phyloP scores from a whole-genome alignment of 2,329 filamentous ascomycete species.

The Leptographium procerum region DNA sequence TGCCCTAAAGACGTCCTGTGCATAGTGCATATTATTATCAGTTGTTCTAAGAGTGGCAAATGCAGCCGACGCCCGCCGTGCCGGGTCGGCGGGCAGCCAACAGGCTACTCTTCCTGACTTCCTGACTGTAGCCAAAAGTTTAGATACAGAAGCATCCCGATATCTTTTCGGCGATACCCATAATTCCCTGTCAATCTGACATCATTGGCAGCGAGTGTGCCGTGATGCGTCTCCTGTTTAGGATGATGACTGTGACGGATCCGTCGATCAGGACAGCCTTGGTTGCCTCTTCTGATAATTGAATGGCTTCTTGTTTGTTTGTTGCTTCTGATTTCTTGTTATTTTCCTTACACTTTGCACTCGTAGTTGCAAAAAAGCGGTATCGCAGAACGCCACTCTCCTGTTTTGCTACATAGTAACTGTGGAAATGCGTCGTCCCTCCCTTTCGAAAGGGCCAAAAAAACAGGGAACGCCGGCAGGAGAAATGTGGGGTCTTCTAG shows the following conservation, averaged over 20 bases:
- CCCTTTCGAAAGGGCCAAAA: background rate
- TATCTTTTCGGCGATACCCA: background rate
- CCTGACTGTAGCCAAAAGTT: background rate
- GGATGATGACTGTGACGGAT: background rate
- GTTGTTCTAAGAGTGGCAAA: background rate
- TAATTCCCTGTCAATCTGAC: background rate
- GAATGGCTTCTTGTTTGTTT: background rate
- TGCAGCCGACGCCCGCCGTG: background rate
- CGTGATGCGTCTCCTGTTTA: background rate
- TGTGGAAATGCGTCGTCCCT: no score
- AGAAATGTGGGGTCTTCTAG: background rate
- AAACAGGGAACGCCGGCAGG: background rate
- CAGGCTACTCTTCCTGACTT: no score
- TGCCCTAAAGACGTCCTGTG: no score
- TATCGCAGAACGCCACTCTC: no score
- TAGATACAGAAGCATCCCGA: background rate
- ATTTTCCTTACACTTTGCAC: no score
- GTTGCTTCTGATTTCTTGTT: background rate
- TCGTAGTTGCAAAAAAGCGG: no score
- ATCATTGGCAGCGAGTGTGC: background rate
- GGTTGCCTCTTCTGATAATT: background rate
- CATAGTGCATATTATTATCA: no score
- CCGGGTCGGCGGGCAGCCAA: background rate
- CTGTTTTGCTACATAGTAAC: no score
- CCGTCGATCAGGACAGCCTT: background rate